phyloP scores from a whole-genome alignment of 371 early-diverging fungal species.

The Syncephalastrum racemosum region DNA sequence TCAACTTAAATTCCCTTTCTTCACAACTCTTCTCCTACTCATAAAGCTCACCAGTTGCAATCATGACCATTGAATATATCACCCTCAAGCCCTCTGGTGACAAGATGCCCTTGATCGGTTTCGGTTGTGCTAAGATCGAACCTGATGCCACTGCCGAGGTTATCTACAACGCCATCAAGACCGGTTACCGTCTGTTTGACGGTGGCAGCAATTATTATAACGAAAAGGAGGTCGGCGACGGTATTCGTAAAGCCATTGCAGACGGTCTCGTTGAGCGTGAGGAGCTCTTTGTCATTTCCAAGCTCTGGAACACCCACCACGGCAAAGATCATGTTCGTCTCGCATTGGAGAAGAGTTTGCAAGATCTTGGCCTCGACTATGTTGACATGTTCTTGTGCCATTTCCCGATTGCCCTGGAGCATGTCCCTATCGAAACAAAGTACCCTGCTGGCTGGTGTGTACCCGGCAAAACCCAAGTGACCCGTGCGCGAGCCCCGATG shows the following conservation, averaged over 20 bases:
- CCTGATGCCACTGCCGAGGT: constrained; percentile 26
- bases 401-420: constrained; percentile 28
- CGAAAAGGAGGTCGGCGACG: constrained; percentile 60
- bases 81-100: constrained; percentile 16
- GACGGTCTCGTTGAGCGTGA: constrained; percentile 55
- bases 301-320: constrained; percentile 69
- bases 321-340: constrained; percentile 50
- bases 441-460: constrained; percentile 27
- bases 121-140: constrained; percentile 36
- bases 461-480: constrained; percentile 23
- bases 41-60: too few species aligned
- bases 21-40: too few species aligned
- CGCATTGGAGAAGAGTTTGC: constrained; percentile 49
- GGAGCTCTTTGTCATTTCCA: constrained; percentile 72
- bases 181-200: constrained; percentile 33
- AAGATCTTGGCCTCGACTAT: constrained; percentile 62
- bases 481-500: constrained; percentile 27
- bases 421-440: constrained; percentile 22
- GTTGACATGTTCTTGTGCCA: constrained; percentile 69
- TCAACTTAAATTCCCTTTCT: too few species aligned
- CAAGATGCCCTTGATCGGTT: constrained; percentile 27
- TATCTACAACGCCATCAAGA: constrained; percentile 28
- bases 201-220: constrained; percentile 49
- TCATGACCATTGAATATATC: background rate
- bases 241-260: constrained; percentile 44